phyloP scores from a whole-genome alignment of 768 basidiomycete species.

The Hygrophoropsis aurantiaca region DNA sequence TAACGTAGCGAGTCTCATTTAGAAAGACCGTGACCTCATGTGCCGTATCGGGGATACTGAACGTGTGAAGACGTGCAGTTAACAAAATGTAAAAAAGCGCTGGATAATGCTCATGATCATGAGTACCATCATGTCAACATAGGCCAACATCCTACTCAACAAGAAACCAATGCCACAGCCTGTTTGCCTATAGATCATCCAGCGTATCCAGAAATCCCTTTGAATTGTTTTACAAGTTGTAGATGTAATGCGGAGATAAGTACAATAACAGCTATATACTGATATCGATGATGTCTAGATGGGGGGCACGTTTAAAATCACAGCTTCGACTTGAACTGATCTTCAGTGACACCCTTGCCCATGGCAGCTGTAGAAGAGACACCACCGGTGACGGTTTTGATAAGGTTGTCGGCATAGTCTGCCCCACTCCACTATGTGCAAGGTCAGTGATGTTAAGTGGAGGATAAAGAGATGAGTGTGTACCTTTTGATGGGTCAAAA shows the following conservation, averaged over 20 bases:
- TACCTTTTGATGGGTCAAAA: conserved; percentile 96
- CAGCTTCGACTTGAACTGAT: conserved; percentile 67
- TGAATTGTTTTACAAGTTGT: conserved; percentile 2
- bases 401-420: conserved; percentile 85
- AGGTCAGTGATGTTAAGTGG: conserved; percentile 11
- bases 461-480: conserved; percentile 13
- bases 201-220: too few relatives aligned
- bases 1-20: too few relatives aligned
- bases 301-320: conserved; percentile 26
- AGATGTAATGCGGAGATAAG: conserved; percentile 2
- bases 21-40: too few relatives aligned
- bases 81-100: too few relatives aligned
- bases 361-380: conserved; percentile 98
- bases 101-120: too few relatives aligned
- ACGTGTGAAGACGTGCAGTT: too few relatives aligned
- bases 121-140: too few relatives aligned
- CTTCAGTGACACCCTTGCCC: conserved; percentile 94
- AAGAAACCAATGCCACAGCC: too few relatives aligned
- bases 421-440: conserved; percentile 84
- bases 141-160: too few relatives aligned
- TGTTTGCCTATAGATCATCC: too few relatives aligned
- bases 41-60: too few relatives aligned
- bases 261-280: neutral
- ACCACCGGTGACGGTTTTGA: conserved; percentile 97
- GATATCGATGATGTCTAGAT: neutral